These are phyloP conservation scores for Chalciporus sphaerocephalus DNA, from an alignment of 768 basidiomycete species.

Conservation along the genomic window DNA sequence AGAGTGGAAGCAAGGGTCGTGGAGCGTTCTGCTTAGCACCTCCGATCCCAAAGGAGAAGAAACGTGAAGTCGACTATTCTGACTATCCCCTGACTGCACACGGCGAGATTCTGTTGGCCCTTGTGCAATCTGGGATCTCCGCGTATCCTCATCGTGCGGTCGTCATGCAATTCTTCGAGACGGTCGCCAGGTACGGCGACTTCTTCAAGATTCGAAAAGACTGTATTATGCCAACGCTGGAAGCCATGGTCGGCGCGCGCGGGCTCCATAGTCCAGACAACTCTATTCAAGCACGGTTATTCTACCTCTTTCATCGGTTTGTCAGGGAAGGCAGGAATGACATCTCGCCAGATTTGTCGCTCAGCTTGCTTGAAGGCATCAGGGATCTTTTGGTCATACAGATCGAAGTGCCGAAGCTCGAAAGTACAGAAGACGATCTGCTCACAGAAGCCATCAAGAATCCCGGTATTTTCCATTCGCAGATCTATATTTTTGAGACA, in stretches of 20 bases:
- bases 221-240: constrained; percentile 80
- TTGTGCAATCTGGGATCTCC: constrained; percentile 79
- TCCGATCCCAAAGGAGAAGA: constrained; percentile 60
- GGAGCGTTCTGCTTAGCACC: constrained; percentile 82
- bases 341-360: constrained; percentile 67
- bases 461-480: constrained; percentile 74
- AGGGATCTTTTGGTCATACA: constrained; percentile 76
- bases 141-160: constrained; percentile 82
- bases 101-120: constrained; percentile 82
- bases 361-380: constrained; percentile 65
- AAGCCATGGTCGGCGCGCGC: constrained; percentile 79
- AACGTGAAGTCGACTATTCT: constrained; percentile 66
- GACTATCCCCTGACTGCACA: constrained; percentile 83
- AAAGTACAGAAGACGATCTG: constrained; percentile 67
- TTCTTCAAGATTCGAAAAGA: constrained; percentile 95
- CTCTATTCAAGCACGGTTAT: constrained; percentile 70
- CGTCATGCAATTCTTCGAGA: constrained; percentile 89
- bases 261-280: constrained; percentile 80
- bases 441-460: constrained; percentile 78
- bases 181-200: constrained; percentile 85
- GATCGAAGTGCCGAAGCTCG: constrained; percentile 71
- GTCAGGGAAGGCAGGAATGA: constrained; percentile 79
- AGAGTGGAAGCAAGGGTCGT: constrained; percentile 80
- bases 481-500: constrained; percentile 93
- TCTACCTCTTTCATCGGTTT: constrained; percentile 91